Base-by-base conservation (phyloP, 2,329 filamentous ascomycete genomes). In the Hymenoscyphus albidus region DNA sequence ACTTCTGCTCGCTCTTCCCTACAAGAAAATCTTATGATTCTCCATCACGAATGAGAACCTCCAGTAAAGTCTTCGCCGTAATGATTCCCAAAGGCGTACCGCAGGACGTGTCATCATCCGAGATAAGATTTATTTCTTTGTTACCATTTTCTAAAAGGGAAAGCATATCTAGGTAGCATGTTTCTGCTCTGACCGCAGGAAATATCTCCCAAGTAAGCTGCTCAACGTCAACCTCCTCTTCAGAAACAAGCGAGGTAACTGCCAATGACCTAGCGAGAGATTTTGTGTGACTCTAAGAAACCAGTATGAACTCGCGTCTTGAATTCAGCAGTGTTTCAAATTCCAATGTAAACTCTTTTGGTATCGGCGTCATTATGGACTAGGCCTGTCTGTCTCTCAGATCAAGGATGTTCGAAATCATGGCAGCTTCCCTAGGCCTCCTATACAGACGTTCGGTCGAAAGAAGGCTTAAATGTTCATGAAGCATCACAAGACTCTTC, bases 301-400 rank as follows among this genome's bases (percentile, higher is more conserved):
- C 40, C 16, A 9, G 40, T 14, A 42, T 42, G 16, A 42, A 42
- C 16, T 42, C 40, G 40, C 13, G 13, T 42, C 94, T 94, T 58
- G 93, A 92, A 0, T 91, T 92, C 7, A 97, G 82, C 62, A 98
- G 83, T 2, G 93, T 93, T 72, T 98, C 92, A 62, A 93, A 89
- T 3, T 92, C 91, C 84, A 98, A 90, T 68, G 90, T 92, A 75
- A 95, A 98, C 59, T 97, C 92, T 73, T 97, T 93, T 56, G 90
- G 86, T 89, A 98, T 97, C 0, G 94, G 94, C 0, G 94, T 98
- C 94, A 98, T 98, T 76, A 98, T 96, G 72, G 85, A 89, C 58
- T 90, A 91, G 5, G 98, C 92, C 0, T 92, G 83, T 79, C 97
- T 97, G 70, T 93, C 92, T 79, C 97, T 97, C 70, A 98, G 82